Evolutionary conservation across 805 yeast genomes (phyloP).

Genomic region (Candida michaelii): DNA sequence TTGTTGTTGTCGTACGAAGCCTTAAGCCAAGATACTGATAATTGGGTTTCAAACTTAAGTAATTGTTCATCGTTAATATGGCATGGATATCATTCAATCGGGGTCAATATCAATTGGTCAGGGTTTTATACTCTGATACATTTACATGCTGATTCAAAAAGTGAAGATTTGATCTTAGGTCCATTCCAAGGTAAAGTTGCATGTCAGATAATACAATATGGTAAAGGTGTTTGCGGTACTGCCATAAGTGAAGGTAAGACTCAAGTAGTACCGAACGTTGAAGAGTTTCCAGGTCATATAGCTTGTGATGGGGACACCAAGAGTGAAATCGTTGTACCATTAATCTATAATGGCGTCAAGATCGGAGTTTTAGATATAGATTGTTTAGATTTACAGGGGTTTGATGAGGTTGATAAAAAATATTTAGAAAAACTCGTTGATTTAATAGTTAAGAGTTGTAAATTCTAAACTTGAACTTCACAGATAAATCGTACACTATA

Average conservation of each 20-base stretch:
- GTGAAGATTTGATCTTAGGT: slow-evolving; percentile 62
- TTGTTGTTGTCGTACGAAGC: slow-evolving; percentile 65
- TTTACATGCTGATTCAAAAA: slow-evolving; percentile 18
- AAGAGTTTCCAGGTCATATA: slow-evolving; percentile 84
- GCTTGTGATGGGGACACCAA: slow-evolving; percentile 96
- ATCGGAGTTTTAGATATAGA: slow-evolving; percentile 88
- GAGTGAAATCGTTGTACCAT: slow-evolving; percentile 92
- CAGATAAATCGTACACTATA: slow-evolving; percentile 2
- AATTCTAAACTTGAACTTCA: slow-evolving; percentile 1
- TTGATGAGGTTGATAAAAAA: slow-evolving; percentile 59
- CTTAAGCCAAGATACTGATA: slow-evolving; percentile 56
- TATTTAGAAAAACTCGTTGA: slow-evolving; percentile 61
- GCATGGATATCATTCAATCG: slow-evolving; percentile 76
- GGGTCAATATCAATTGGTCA: slow-evolving; percentile 77
- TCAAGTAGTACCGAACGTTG: slow-evolving; percentile 77
- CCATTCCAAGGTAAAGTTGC: slow-evolving; percentile 98
- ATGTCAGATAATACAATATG: slow-evolving; percentile 77
- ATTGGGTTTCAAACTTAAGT: slow-evolving; percentile 89
- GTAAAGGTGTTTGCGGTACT: slow-evolving; percentile 89
- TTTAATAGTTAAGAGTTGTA: slow-evolving; percentile 52
- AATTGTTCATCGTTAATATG: slow-evolving; percentile 85
- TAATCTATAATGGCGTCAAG: slow-evolving; percentile 41
- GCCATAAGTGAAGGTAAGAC: slow-evolving; percentile 64
- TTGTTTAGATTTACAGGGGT: slow-evolving; percentile 64
- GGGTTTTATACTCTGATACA: slow-evolving; percentile 68